A percentile compares a stretch with the other conserved stretches of the same genome.
These are phyloP conservation scores for Ambispora gerdemannii DNA, from an alignment of 192 early-diverging fungal species.

Conservation along the genomic window DNA sequence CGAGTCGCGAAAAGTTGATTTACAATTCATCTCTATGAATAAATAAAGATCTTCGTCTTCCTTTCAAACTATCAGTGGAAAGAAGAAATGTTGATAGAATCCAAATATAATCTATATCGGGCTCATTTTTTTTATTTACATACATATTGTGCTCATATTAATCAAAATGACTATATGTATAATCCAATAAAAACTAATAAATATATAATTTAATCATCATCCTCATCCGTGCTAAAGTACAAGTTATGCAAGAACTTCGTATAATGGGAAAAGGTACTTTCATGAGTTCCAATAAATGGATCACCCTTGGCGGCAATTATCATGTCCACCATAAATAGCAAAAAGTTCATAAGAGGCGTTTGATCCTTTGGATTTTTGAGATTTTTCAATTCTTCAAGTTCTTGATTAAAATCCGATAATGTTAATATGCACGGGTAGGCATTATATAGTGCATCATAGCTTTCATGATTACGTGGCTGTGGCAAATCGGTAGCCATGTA, in stretches of 20 bases:
- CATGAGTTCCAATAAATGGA: slow-evolving; percentile 50
- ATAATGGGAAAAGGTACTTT: slow-evolving; percentile 47
- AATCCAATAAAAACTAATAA: too few species aligned
- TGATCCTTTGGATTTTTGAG: slow-evolving; percentile 39
- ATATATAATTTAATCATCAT: too few species aligned
- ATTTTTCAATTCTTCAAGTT: slow-evolving; percentile 34
- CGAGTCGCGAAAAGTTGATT: too few species aligned
- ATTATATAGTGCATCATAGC: slow-evolving; percentile 43
- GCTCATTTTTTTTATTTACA: too few species aligned
- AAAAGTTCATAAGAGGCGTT: slow-evolving; percentile 32
- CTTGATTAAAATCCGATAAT: slow-evolving; percentile 45
- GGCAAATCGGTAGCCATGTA: slow-evolving; percentile 55
- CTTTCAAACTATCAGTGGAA: too few species aligned
- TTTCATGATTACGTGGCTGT: slow-evolving; percentile 41
- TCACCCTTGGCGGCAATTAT: slow-evolving; percentile 49
- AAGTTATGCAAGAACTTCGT: background rate
- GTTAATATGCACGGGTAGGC: slow-evolving; percentile 51
- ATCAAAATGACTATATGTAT: too few species aligned
- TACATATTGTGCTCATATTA: too few species aligned
- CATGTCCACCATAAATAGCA: slow-evolving; percentile 56
- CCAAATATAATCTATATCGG: too few species aligned
- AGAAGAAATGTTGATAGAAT: too few species aligned
- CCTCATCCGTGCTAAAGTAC: too few species aligned
- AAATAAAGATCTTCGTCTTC: too few species aligned
- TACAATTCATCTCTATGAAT: too few species aligned